Percentiles rank a stretch among this genome's conserved stretches.
Conservation (phyloP, 441 rosid genomes). For the Erodium texanum region DNA sequence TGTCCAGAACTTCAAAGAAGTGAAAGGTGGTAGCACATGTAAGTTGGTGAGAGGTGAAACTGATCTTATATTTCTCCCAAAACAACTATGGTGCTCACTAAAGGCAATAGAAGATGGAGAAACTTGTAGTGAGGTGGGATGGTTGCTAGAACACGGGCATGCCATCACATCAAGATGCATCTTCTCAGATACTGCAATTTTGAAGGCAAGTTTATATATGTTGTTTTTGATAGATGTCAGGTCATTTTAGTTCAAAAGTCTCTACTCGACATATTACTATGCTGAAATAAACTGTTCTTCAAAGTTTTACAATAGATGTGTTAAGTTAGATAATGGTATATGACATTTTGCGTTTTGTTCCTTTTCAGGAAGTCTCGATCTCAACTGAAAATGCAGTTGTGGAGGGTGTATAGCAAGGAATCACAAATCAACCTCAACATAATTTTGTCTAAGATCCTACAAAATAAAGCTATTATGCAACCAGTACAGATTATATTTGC, state of each 20-base stretch:
- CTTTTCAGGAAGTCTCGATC: slow-evolving; percentile 43
- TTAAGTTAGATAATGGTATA: background rate
- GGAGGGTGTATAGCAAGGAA: slow-evolving; percentile 14
- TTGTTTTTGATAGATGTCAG: background rate
- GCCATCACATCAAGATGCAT: slow-evolving; percentile 48
- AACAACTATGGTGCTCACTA: slow-evolving; percentile 60
- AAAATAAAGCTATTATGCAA: background rate
- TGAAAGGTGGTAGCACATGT: slow-evolving; percentile 30
- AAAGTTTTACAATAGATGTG: background rate
- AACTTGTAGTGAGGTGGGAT: slow-evolving; percentile 50
- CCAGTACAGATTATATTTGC: background rate
- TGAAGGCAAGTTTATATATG: slow-evolving; percentile 33
- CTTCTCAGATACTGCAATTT: slow-evolving; percentile 41
- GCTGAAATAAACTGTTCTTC: background rate
- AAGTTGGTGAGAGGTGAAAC: slow-evolving; percentile 42
- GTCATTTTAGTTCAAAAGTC: background rate
- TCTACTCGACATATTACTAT: background rate
- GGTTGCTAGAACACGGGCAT: slow-evolving; percentile 42
- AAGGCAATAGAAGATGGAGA: slow-evolving; percentile 35
- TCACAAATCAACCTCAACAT: slow-evolving; percentile 8
- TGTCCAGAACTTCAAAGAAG: slow-evolving; percentile 36
- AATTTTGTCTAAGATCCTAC: background rate
- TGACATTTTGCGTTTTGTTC: slow-evolving; percentile 11
- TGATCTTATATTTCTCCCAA: slow-evolving; percentile 58
- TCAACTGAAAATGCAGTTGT: slow-evolving; percentile 32